Evolutionary conservation across 2,329 filamentous ascomycete species (phyloP).

Genomic region (Neopestalotiopsis clavispora): DNA sequence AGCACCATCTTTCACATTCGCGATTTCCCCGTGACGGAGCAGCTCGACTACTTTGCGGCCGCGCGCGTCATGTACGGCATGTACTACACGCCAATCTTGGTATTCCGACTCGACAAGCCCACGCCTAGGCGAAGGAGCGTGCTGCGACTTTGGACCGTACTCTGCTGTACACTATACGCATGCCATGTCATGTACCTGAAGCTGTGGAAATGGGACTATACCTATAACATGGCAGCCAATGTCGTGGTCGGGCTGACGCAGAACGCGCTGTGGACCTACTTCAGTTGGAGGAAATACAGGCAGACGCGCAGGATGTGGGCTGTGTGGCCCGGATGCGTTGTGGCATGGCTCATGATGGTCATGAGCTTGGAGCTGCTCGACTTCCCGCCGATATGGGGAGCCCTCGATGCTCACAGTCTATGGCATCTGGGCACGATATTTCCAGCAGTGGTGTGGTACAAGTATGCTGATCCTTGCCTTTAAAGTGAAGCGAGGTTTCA

Average conservation of each 20-base stretch:
- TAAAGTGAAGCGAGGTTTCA: slow-evolving; percentile 19
- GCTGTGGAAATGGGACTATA: slow-evolving; percentile 90
- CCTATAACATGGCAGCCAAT: slow-evolving; percentile 97
- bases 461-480: slow-evolving; percentile 62
- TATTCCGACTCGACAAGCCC: slow-evolving; percentile 78
- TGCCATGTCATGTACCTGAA: slow-evolving; percentile 84
- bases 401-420: slow-evolving; percentile 90
- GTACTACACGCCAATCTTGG: slow-evolving; percentile 81
- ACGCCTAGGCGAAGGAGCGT: slow-evolving; percentile 50
- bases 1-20: slow-evolving; percentile 92
- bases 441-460: slow-evolving; percentile 91
- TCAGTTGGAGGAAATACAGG: slow-evolving; percentile 76
- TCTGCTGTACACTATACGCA: slow-evolving; percentile 74
- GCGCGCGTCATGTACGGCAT: slow-evolving; percentile 91
- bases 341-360: slow-evolving; percentile 87
- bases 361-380: slow-evolving; percentile 97
- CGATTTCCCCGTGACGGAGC: slow-evolving; percentile 85
- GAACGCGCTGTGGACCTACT: slow-evolving; percentile 85
- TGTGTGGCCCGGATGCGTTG: slow-evolving; percentile 86
- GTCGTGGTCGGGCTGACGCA: slow-evolving; percentile 80
- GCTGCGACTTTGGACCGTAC: slow-evolving; percentile 74
- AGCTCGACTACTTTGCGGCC: slow-evolving; percentile 94
- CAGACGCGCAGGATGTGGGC: slow-evolving; percentile 78
- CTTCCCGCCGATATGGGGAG: slow-evolving; percentile 82
- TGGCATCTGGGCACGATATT: slow-evolving; percentile 95